phyloP scores from a whole-genome alignment of 2,329 filamentous ascomycete genomes.

The Neocucurbitaria cava region DNA sequence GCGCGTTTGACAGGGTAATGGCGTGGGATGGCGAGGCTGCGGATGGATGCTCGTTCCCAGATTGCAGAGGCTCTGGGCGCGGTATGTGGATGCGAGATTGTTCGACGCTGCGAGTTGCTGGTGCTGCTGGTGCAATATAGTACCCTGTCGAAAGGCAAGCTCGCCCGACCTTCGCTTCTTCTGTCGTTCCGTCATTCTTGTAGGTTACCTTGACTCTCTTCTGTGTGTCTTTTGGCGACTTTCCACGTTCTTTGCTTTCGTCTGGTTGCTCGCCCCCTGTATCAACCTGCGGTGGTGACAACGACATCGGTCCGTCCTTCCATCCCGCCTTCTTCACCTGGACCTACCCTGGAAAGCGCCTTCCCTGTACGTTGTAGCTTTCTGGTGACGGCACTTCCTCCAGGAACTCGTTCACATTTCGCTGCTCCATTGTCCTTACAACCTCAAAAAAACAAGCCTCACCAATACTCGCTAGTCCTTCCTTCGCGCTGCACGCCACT shows the following conservation, averaged over 20 bases:
- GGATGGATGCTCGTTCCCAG: slow-evolving; percentile 3
- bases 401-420: not conserved
- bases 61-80: slow-evolving; percentile 11
- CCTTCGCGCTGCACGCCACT: slow-evolving; percentile 7
- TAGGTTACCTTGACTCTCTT: not conserved
- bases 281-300: slow-evolving; percentile 7
- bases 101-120: slow-evolving; percentile 4
- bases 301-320: slow-evolving; percentile 4
- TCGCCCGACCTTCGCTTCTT: slow-evolving; percentile 3
- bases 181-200: slow-evolving; percentile 7
- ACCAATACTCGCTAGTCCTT: slow-evolving; percentile 8
- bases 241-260: slow-evolving; percentile 10
- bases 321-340: slow-evolving; percentile 6
- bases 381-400: not conserved
- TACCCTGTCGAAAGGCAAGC: slow-evolving; percentile 9
- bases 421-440: slow-evolving; percentile 12
- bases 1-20: not conserved
- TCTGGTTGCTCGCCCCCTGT: not conserved
- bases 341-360: slow-evolving; percentile 7
- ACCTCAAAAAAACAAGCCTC: not conserved
- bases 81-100: slow-evolving; percentile 10
- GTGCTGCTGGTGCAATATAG: slow-evolving; percentile 12
- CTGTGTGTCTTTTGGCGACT: not conserved
- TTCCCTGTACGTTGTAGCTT: slow-evolving; percentile 4
- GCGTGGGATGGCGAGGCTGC: not conserved